Percentiles rank a stretch among this genome's conserved stretches.
phyloP scores from a whole-genome alignment of 73 alveolate species.

The Tetrahymena malaccensis region DNA sequence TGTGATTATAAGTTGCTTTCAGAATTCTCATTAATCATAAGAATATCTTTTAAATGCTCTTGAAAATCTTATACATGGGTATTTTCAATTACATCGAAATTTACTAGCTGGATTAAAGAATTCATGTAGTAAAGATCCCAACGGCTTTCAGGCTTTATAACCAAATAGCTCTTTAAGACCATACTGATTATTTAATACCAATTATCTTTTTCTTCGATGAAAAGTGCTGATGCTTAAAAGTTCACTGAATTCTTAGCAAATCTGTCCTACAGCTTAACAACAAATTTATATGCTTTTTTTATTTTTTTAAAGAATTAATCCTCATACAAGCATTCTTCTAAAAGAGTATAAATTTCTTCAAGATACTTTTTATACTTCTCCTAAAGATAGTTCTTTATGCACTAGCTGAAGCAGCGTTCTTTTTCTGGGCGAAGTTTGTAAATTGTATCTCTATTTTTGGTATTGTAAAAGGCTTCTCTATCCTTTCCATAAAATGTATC shows the following conservation, averaged over 20 bases:
- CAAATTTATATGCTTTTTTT: neutral
- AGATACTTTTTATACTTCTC: neutral
- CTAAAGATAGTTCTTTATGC: neutral
- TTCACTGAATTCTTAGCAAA: neutral
- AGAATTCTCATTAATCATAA: neutral
- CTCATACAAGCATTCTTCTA: neutral
- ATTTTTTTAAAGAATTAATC: neutral
- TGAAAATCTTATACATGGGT: neutral
- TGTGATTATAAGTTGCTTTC: neutral
- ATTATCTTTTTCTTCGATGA: neutral
- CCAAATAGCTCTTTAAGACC: neutral
- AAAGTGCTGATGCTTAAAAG: neutral
- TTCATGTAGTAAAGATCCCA: neutral
- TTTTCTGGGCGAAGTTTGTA: neutral
- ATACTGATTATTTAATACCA: neutral
- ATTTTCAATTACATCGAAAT: neutral
- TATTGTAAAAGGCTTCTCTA: neutral
- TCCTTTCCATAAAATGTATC: neutral
- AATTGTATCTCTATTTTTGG: neutral
- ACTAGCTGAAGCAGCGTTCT: neutral
- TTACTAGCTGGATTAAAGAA: neutral
- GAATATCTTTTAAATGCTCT: neutral
- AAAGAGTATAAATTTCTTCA: neutral
- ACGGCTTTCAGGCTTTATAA: neutral
- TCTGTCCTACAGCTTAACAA: neutral